Evolutionary conservation across 2,329 filamentous ascomycete species (phyloP).

Genomic region (Penicillium sp.): DNA sequence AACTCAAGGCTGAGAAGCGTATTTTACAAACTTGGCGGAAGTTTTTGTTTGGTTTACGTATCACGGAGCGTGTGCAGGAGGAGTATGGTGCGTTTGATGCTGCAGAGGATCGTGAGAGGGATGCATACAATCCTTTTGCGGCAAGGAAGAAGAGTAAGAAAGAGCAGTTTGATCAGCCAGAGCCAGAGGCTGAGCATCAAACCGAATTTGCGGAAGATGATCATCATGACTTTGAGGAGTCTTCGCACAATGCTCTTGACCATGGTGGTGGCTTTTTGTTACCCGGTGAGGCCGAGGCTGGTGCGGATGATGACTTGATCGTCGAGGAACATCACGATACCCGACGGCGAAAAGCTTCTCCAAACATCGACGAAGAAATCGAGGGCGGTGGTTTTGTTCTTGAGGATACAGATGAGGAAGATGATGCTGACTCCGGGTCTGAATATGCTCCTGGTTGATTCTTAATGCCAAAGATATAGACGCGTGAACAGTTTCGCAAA

Average conservation of each 20-base stretch:
- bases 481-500: neutral
- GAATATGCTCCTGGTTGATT: neutral
- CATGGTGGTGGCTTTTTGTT: conserved; percentile 33
- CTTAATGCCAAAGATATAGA: neutral
- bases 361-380: neutral
- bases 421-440: conserved; percentile 23
- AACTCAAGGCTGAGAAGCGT: conserved; percentile 76
- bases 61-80: conserved; percentile 73
- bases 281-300: conserved; percentile 28
- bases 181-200: neutral
- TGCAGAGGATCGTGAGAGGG: conserved; percentile 35
- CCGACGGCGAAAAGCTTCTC: conserved; percentile 4
- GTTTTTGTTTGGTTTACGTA: conserved; percentile 81
- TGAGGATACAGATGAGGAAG: conserved; percentile 13
- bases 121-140: conserved; percentile 44
- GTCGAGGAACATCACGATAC: conserved; percentile 32
- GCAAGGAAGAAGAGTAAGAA: conserved; percentile 20
- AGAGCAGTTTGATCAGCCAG: conserved; percentile 9
- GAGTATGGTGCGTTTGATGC: conserved; percentile 68
- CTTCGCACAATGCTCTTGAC: conserved; percentile 26
- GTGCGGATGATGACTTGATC: conserved; percentile 33
- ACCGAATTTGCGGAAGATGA: neutral
- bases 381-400: conserved; percentile 11
- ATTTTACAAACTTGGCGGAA: conserved; percentile 81
- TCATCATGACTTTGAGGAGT: neutral